A percentile compares a stretch with the other conserved stretches of the same genome.
phyloP scores from a whole-genome alignment of 257 asterid species.

The Solanum rostratum region DNA sequence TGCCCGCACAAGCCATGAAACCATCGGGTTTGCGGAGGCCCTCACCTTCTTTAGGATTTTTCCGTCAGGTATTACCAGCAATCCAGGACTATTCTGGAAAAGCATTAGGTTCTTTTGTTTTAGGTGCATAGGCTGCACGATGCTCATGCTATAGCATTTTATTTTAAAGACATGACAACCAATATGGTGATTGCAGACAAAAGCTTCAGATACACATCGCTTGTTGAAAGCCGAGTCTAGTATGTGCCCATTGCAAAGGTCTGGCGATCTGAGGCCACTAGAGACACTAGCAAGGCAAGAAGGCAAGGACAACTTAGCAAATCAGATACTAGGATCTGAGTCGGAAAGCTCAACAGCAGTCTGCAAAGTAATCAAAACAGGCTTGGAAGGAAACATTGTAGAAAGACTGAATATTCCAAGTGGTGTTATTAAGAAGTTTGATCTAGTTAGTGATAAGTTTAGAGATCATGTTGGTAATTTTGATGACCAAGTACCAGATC shows the following conservation, averaged over 20 bases:
- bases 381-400: slow-evolving; percentile 9
- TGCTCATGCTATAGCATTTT: neutral
- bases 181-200: slow-evolving; percentile 46
- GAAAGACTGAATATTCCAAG: slow-evolving; percentile 10
- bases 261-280: slow-evolving; percentile 25
- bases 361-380: slow-evolving; percentile 21
- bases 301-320: slow-evolving; percentile 8
- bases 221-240: slow-evolving; percentile 23
- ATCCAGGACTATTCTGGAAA: neutral
- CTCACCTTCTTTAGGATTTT: slow-evolving; percentile 87
- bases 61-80: slow-evolving; percentile 53
- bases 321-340: slow-evolving; percentile 16
- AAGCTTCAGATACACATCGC: slow-evolving; percentile 28
- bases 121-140: slow-evolving; percentile 6
- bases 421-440: slow-evolving; percentile 18
- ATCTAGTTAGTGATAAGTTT: slow-evolving; percentile 7
- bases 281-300: slow-evolving; percentile 16
- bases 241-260: slow-evolving; percentile 22
- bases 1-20: slow-evolving; percentile 26
- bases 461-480: neutral
- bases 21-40: slow-evolving; percentile 94
- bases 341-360: slow-evolving; percentile 17
- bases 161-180: neutral
- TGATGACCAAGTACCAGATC: slow-evolving; percentile 16
- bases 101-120: neutral